phyloP scores from a whole-genome alignment of 2,329 filamentous ascomycete species.

The Fusarium chlamydosporum region DNA sequence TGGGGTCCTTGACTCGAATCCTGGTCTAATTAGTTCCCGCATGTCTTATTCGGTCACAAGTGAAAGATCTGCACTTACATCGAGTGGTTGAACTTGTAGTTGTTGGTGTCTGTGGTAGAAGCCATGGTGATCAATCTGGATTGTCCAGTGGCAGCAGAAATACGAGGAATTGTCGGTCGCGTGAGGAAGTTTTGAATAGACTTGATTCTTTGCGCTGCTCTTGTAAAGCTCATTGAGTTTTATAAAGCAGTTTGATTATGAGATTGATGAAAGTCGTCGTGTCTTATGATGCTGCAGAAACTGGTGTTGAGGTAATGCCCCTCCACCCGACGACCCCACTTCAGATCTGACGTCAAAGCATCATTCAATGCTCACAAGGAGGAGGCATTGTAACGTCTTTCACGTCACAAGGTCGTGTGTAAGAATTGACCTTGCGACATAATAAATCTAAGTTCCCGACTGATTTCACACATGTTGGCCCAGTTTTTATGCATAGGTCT shows the following conservation, averaged over 20 bases:
- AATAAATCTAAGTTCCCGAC: no score
- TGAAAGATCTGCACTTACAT: constrained; percentile 71
- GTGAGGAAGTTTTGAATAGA: constrained; percentile 43
- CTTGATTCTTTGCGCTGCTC: constrained; percentile 48
- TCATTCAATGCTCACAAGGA: not conserved
- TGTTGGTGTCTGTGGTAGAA: constrained; percentile 77
- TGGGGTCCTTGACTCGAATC: constrained; percentile 95
- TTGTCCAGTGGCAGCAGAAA: constrained; percentile 26
- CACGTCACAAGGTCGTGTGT: not conserved
- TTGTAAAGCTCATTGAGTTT: constrained; percentile 47
- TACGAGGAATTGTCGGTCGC: constrained; percentile 18
- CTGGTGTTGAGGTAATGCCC: constrained; percentile 23
- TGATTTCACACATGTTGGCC: not conserved
- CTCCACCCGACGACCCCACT: constrained; percentile 35
- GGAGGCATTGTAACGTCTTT: not conserved
- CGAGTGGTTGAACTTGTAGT: constrained; percentile 89
- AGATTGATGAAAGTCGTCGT: constrained; percentile 15
- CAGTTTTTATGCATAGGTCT: not conserved
- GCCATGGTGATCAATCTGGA: constrained; percentile 77
- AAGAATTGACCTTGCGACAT: not conserved
- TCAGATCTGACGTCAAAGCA: constrained; percentile 37
- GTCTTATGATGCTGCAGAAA: constrained; percentile 12
- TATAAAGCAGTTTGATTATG: constrained; percentile 2
- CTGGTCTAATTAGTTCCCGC: constrained; percentile 61
- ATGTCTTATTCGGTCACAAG: not conserved